phyloP scores from a whole-genome alignment of 805 yeast species.

The Millerozyma acaciae region DNA sequence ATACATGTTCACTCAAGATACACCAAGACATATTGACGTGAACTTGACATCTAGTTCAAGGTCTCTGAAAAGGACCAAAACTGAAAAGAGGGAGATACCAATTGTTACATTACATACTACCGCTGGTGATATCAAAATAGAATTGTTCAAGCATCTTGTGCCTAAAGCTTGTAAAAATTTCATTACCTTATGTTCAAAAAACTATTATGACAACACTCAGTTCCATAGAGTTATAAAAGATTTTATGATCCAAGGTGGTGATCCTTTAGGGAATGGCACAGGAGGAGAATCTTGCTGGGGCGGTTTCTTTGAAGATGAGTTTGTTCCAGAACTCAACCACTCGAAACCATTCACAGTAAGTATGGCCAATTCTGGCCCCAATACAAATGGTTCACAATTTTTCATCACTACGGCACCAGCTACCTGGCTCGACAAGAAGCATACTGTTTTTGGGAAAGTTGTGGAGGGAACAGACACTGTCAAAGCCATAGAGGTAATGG shows the following conservation, averaged over 20 bases:
- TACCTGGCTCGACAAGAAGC: slow-evolving; percentile 20
- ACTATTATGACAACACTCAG: slow-evolving; percentile 36
- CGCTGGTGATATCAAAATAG: slow-evolving; percentile 39
- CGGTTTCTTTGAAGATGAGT: slow-evolving; percentile 25
- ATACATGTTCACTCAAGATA: slow-evolving; percentile 9
- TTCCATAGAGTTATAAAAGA: slow-evolving; percentile 22
- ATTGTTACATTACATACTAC: slow-evolving; percentile 29
- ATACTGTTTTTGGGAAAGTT: slow-evolving; percentile 24
- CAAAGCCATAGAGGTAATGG: slow-evolving; percentile 14
- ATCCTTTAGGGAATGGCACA: slow-evolving; percentile 21
- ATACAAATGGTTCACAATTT: slow-evolving; percentile 47
- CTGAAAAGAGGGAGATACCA: slow-evolving; percentile 1
- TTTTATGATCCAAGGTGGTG: slow-evolving; percentile 26
- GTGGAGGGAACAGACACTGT: slow-evolving; percentile 19
- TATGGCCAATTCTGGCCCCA: slow-evolving; percentile 69
- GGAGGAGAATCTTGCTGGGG: slow-evolving; percentile 28
- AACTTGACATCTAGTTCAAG: slow-evolving; percentile 5
- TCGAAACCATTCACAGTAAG: slow-evolving; percentile 29
- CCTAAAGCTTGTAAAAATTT: slow-evolving; percentile 44
- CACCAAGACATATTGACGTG: slow-evolving; percentile 5
- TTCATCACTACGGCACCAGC: slow-evolving; percentile 30
- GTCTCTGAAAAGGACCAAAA: slow-evolving; percentile 1
- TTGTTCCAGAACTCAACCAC: slow-evolving; percentile 21
- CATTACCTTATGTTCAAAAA: slow-evolving; percentile 26
- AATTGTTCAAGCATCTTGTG: slow-evolving; percentile 29